These are phyloP conservation scores for Blastomyces silverae DNA, from an alignment of 2,329 filamentous ascomycete genomes.

Conservation along the genomic window DNA sequence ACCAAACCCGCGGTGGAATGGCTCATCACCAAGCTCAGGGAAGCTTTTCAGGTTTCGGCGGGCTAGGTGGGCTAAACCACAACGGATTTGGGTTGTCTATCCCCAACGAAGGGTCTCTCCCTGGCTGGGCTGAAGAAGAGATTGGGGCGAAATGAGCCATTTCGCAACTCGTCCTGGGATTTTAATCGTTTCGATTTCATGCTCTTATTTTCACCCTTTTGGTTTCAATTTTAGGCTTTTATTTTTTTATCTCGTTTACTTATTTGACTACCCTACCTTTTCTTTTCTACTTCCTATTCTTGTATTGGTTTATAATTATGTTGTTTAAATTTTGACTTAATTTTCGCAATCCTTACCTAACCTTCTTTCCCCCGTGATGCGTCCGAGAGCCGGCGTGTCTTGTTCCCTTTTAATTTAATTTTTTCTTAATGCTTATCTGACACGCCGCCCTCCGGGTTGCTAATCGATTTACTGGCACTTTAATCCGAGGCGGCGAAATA, in stretches of 20 bases:
- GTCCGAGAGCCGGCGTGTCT: neutral
- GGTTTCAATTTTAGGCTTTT: neutral
- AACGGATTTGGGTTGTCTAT: conserved; percentile 55
- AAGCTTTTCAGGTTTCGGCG: conserved; percentile 54
- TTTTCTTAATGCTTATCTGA: conserved; percentile 9
- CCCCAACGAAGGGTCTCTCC: conserved; percentile 51
- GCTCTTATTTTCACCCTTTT: conserved; percentile 16
- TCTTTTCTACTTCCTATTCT: conserved; percentile 24
- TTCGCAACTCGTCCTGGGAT: conserved; percentile 10
- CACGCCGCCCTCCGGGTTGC: neutral
- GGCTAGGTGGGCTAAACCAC: conserved; percentile 53
- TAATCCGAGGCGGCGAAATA: neutral
- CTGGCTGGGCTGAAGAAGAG: conserved; percentile 60
- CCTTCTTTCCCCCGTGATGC: neutral
- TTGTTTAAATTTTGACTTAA: conserved; percentile 20
- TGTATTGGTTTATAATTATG: conserved; percentile 27
- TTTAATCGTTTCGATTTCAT: conserved; percentile 14
- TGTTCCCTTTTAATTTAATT: conserved; percentile 22
- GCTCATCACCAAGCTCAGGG: conserved; percentile 41
- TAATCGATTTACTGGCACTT: neutral
- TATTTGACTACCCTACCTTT: conserved; percentile 21
- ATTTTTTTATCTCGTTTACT: conserved; percentile 18
- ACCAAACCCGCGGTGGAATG: conserved; percentile 33
- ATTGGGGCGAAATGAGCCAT: conserved; percentile 48
- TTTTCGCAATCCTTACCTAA: neutral